Evolutionary conservation across 768 basidiomycete species (phyloP).

Genomic region (Daedalea quercina): DNA sequence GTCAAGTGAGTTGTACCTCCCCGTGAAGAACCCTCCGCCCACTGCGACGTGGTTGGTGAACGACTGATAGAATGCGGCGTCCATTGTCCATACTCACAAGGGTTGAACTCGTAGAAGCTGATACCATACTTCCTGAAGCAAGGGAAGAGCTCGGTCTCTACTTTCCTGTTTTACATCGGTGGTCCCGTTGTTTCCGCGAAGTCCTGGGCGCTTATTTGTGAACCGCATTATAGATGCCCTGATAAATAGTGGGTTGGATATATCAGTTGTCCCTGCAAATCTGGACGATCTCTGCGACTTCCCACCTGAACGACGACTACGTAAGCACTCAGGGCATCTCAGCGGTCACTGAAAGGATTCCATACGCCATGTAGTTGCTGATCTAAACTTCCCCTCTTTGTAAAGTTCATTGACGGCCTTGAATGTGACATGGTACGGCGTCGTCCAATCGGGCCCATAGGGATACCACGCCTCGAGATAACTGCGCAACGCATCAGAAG

Average conservation of each 20-base stretch:
- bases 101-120: conserved; percentile 33
- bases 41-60: conserved; percentile 14
- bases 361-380: conserved; percentile 36
- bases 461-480: conserved; percentile 39
- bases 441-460: conserved; percentile 36
- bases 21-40: conserved; percentile 36
- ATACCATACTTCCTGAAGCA: conserved; percentile 34
- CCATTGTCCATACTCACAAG: conserved; percentile 24
- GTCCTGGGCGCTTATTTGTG: conserved; percentile 23
- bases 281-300: conserved; percentile 37
- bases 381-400: conserved; percentile 45
- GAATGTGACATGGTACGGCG: conserved; percentile 38
- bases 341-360: neutral
- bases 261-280: conserved; percentile 36
- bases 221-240: conserved; percentile 40
- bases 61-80: neutral
- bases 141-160: conserved; percentile 36
- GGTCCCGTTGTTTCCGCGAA: neutral
- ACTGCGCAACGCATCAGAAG: too few relatives aligned
- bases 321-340: too few relatives aligned
- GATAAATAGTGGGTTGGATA: conserved; percentile 42
- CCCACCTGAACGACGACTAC: conserved; percentile 21
- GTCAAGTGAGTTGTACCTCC: conserved; percentile 27
- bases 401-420: conserved; percentile 39
- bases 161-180: conserved; percentile 2